These are phyloP conservation scores for Lepiota subincarnata DNA, from an alignment of 768 basidiomycete species.

Conservation along the genomic window DNA sequence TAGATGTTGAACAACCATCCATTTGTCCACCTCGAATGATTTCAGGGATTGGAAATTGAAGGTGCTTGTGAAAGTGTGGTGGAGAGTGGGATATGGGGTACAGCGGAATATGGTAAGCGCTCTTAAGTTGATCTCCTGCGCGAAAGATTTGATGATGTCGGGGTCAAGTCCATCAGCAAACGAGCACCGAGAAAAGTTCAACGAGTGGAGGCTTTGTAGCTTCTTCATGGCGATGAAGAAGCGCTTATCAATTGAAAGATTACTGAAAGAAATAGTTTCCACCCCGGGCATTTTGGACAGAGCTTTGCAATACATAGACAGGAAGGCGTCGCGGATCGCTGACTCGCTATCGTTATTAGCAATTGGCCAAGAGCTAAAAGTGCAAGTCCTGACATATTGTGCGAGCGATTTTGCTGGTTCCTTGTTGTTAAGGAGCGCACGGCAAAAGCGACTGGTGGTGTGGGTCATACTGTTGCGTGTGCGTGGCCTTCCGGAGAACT, in stretches of 20 bases:
- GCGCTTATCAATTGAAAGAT: neutral
- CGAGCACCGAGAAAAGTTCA: neutral
- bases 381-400: conserved; percentile 24
- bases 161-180: neutral
- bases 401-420: conserved; percentile 27
- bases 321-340: conserved; percentile 3
- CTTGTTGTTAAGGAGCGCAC: conserved; percentile 21
- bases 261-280: neutral
- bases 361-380: conserved; percentile 11
- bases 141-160: neutral
- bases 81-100: neutral
- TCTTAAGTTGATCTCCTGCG: neutral
- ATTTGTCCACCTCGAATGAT: conserved; percentile 2
- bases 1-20: conserved; percentile 1
- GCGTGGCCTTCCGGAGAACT: conserved; percentile 15
- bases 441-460: conserved; percentile 21
- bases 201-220: neutral
- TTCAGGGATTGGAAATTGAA: neutral
- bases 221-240: conserved; percentile 2
- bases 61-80: neutral
- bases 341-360: neutral
- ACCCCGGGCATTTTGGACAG: conserved; percentile 6
- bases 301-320: conserved; percentile 12
- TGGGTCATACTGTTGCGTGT: neutral
- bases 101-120: neutral